phyloP scores from a whole-genome alignment of 257 asterid species.

The Capsicum chinense region DNA sequence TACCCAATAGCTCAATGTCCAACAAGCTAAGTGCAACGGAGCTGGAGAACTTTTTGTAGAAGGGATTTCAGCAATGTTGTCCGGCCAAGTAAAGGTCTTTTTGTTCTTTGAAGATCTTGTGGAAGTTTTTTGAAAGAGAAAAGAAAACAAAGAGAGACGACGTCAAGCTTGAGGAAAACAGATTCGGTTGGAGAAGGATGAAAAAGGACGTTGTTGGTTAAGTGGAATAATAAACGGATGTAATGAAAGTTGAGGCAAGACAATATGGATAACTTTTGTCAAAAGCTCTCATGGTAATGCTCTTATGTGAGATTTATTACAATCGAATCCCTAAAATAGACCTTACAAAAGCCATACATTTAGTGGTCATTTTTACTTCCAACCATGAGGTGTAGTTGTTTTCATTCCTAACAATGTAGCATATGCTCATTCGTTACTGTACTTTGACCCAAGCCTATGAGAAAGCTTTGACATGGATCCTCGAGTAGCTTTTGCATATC shows the following conservation, averaged over 20 bases:
- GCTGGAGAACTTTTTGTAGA: neutral
- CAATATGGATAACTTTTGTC: neutral
- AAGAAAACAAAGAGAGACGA: neutral
- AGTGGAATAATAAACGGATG: neutral
- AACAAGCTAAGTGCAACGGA: neutral
- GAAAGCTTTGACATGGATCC: neutral
- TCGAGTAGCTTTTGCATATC: neutral
- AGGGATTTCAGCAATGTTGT: neutral
- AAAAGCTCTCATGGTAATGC: neutral
- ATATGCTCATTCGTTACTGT: neutral
- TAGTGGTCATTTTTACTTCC: neutral
- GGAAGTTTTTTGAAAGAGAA: neutral
- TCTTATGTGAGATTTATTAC: neutral
- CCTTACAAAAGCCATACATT: neutral
- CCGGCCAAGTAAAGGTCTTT: neutral
- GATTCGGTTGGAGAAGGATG: neutral
- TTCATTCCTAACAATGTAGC: neutral
- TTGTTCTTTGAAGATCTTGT: neutral
- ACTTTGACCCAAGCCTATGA: neutral
- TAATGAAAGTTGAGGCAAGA: neutral
- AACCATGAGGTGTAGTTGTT: neutral
- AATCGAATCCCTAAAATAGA: neutral
- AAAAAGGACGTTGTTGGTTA: neutral
- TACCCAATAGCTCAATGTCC: neutral
- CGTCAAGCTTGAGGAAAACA: neutral